Evolutionary conservation across 352 stramenopile genomes (phyloP), one percentile per base, ranked within the genome.

Genomic region (Elongisporangium anandrum): DNA sequence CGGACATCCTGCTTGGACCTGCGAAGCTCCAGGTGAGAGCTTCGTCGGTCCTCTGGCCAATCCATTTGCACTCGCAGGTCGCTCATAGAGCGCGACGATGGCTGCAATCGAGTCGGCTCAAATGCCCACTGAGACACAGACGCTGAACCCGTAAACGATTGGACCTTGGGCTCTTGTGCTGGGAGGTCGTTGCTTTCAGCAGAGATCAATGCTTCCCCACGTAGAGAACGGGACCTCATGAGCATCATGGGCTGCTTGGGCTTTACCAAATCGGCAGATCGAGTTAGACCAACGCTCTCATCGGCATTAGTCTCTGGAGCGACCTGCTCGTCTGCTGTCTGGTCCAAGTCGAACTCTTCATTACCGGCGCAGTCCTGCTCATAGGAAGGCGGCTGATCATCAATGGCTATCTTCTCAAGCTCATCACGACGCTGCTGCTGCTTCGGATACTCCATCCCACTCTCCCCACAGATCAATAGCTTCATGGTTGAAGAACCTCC

Each of bases 1-100:
- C 68, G 65, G 17, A 89, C 59, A 13, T 85, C 75, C 15, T 62
- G 65, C 49, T 77, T 76, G 15, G 79, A 88, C 41, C 61, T 64
- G 16, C 53, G 41, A 9, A 91, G 65, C 58, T 84, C 75, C 10
- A 81, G 48, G 4, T 76, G 57, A 19, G 79, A 72, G 19, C 68
- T 50, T 8, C 60, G 67, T 16, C 72, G 60, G 23, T 85, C 77
- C 13, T 82, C 60, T 13, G 67, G 72, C 75, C 79, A 89, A 3
- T 69, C 63, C 12, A 17, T 45, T 45, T 45, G 34, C 34, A 12
- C 10, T 16, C 34, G 39, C 51, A 48, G 20, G 9, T 26, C 6
- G 20, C 23, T 38, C 21, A 50, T n/a, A 19, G 41, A 55, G 8
- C 45, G 38, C 17, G 60, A 67, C 20, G 38, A 24, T 16, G 48